Percentiles rank a stretch among this genome's conserved stretches.
phyloP scores from a whole-genome alignment of 306 rosid species.

The Trichosanthes cucumerina region DNA sequence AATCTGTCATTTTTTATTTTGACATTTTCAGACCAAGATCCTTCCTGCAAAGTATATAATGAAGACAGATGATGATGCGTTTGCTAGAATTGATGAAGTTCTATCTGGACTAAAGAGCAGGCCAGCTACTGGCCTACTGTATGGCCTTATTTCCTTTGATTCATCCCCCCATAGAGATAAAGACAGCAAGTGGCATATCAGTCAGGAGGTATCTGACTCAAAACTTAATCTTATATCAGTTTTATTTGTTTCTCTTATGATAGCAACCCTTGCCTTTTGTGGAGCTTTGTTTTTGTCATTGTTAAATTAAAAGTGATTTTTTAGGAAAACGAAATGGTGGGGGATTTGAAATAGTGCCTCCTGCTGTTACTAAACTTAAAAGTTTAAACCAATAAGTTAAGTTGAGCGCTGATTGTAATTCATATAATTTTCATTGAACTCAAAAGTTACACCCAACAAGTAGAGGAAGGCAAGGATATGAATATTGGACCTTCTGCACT shows the following conservation, averaged over 20 bases:
- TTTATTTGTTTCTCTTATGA: neutral
- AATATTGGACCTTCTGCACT: neutral
- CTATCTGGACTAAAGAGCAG: conserved; percentile 64
- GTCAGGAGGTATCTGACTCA: conserved; percentile 43
- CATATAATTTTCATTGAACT: neutral
- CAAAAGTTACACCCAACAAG: neutral
- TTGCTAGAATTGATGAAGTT: conserved; percentile 77
- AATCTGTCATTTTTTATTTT: neutral
- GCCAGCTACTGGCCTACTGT: conserved; percentile 48
- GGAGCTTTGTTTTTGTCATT: neutral
- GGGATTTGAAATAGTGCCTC: neutral
- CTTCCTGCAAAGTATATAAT: conserved; percentile 75
- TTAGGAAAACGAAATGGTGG: neutral
- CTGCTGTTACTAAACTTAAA: neutral
- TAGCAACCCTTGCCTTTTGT: neutral
- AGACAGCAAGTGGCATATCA: conserved; percentile 83
- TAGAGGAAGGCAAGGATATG: neutral
- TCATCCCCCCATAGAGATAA: conserved; percentile 75
- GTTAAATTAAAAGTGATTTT: no score
- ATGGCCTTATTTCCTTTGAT: conserved; percentile 73
- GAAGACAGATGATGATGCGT: conserved; percentile 97
- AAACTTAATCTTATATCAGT: neutral
- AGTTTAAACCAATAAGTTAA: neutral
- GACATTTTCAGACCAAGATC: conserved; percentile 59
- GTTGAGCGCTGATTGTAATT: neutral